These are phyloP conservation scores for Cucumis hystrix DNA, from an alignment of 306 rosid genomes.

Conservation along the genomic window DNA sequence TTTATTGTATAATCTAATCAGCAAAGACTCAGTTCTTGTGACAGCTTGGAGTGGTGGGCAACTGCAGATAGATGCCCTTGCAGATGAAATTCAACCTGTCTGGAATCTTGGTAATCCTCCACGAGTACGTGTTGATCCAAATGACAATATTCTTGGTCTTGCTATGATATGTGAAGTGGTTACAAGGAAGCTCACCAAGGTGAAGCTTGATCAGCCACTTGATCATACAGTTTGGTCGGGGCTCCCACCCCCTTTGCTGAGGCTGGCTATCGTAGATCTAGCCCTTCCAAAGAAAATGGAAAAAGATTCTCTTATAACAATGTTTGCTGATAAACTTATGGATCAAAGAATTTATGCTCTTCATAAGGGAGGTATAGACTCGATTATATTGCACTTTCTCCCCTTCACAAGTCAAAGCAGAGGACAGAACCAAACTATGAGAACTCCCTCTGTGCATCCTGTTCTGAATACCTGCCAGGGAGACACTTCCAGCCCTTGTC, in stretches of 20 bases:
- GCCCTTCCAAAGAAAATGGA: conserved; percentile 58
- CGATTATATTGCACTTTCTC: conserved; percentile 86
- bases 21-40: conserved; percentile 75
- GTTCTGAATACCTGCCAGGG: conserved; percentile 83
- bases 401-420: conserved; percentile 73
- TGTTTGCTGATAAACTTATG: conserved; percentile 71
- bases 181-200: conserved; percentile 15
- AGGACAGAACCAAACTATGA: conserved; percentile 63
- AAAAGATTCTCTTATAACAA: conserved; percentile 38
- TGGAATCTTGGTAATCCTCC: conserved; percentile 72
- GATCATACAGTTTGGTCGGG: conserved; percentile 75
- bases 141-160: conserved; percentile 57
- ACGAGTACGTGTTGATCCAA: conserved; percentile 61
- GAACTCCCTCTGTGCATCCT: conserved; percentile 85
- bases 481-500: conserved; percentile 37
- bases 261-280: conserved; percentile 81
- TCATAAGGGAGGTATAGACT: conserved; percentile 92
- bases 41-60: conserved; percentile 98
- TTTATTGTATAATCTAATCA: conserved; percentile 60
- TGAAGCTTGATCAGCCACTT: conserved; percentile 42
- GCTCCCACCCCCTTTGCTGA: conserved; percentile 66
- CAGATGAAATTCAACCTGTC: conserved; percentile 92
- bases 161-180: conserved; percentile 90
- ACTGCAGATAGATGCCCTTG: conserved; percentile 82
- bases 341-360: conserved; percentile 72